Evolutionary conservation across 768 basidiomycete genomes (phyloP).

Genomic region (Lactarius evosmus): DNA sequence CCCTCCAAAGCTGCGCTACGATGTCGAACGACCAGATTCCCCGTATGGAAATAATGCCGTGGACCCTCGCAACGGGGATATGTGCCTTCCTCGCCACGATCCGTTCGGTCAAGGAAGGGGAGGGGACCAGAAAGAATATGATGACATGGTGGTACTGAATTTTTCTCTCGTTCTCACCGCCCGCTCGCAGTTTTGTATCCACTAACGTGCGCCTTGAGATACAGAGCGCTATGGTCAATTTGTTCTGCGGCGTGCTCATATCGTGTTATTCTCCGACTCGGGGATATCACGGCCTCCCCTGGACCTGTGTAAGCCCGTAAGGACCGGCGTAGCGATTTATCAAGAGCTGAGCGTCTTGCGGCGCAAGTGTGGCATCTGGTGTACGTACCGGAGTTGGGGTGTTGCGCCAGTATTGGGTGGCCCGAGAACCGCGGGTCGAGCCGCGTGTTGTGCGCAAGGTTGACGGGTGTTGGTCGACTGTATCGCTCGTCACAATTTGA

Average conservation of each 20-base stretch:
- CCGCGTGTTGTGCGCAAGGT: neutral
- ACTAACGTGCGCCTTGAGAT: neutral
- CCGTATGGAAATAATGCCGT: neutral
- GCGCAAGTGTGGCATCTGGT: neutral
- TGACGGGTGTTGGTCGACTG: neutral
- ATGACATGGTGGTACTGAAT: neutral
- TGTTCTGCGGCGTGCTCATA: neutral
- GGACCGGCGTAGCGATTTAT: neutral
- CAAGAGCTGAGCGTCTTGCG: neutral
- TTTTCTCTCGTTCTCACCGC: neutral
- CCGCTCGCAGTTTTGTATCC: neutral
- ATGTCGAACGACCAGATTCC: conserved; percentile 7
- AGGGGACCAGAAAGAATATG: neutral
- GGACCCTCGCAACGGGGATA: neutral
- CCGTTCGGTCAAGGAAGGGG: neutral
- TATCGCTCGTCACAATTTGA: no score
- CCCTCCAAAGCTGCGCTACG: neutral
- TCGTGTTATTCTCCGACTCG: neutral
- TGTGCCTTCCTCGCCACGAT: neutral
- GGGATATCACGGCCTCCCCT: neutral
- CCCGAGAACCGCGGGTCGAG: neutral
- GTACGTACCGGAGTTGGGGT: neutral
- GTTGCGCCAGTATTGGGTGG: neutral
- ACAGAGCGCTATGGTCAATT: neutral
- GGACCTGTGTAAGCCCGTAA: neutral